Evolutionary conservation across 1,139 yeast species (phyloP).

Genomic region (Suhomyces maxii): DNA sequence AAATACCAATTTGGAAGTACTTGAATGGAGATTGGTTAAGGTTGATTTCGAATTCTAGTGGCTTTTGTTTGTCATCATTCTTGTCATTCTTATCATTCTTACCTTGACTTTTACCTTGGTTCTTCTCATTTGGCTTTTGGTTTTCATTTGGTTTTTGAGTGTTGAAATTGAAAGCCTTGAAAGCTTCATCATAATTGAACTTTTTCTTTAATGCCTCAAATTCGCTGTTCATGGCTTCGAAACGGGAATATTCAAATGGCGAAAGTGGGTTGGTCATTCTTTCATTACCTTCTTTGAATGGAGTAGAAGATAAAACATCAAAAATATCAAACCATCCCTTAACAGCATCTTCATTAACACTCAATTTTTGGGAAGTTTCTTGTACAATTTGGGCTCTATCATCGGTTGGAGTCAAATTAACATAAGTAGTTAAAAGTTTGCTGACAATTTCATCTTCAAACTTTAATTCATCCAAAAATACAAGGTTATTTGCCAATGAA

Average conservation of each 20-base stretch:
- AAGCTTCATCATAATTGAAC: constrained; percentile 9
- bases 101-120: background rate
- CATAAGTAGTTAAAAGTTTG: constrained; percentile 22
- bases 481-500: constrained; percentile 31
- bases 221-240: constrained; percentile 12
- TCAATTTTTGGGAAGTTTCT: constrained; percentile 1
- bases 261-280: constrained; percentile 31
- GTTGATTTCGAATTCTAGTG: constrained; percentile 26
- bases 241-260: constrained; percentile 29
- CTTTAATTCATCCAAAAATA: constrained; percentile 31
- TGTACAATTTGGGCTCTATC: constrained; percentile 5
- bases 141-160: constrained; percentile 1
- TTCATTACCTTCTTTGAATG: constrained; percentile 26
- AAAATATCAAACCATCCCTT: constrained; percentile 35
- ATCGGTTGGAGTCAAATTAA: constrained; percentile 11
- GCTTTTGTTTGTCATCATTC: constrained; percentile 12
- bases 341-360: constrained; percentile 12
- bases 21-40: constrained; percentile 27
- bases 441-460: constrained; percentile 28
- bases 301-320: constrained; percentile 29
- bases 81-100: constrained; percentile 7
- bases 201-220: constrained; percentile 12
- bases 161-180: constrained; percentile 9
- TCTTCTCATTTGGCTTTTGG: background rate
- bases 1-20: constrained; percentile 33